Percentiles rank a stretch among this genome's conserved stretches.
These are phyloP conservation scores for Phytophthora syringae DNA, from an alignment of 352 stramenopile species.

Conservation along the genomic window DNA sequence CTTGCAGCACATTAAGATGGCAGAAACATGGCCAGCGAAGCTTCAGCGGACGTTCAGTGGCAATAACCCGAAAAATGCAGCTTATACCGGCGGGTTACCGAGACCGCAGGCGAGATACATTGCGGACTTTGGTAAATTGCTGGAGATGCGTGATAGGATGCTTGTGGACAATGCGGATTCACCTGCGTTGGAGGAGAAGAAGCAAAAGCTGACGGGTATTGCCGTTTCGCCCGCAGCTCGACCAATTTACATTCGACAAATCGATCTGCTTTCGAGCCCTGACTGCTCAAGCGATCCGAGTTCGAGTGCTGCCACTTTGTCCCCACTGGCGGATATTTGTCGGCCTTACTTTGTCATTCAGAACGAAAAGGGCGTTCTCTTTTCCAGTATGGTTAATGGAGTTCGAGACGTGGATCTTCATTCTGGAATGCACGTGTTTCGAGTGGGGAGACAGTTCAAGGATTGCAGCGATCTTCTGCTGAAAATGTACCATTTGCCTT, in stretches of 20 bases:
- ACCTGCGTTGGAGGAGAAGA: constrained; percentile 61
- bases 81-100: constrained; percentile 69
- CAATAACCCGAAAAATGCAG: constrained; percentile 70
- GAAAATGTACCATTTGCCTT: constrained; percentile 91
- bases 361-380: constrained; percentile 86
- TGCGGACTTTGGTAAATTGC: constrained; percentile 74
- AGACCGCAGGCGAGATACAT: constrained; percentile 83
- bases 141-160: constrained; percentile 78
- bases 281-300: constrained; percentile 25
- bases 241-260: constrained; percentile 82
- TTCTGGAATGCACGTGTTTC: constrained; percentile 63
- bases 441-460: constrained; percentile 65
- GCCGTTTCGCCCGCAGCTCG: constrained; percentile 73
- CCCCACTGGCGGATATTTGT: constrained; percentile 43
- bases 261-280: constrained; percentile 54
- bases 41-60: constrained; percentile 81
- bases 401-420: constrained; percentile 72
- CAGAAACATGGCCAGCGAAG: constrained; percentile 78
- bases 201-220: constrained; percentile 82
- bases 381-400: constrained; percentile 87
- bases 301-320: constrained; percentile 1
- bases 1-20: constrained; percentile 76
- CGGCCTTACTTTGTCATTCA: constrained; percentile 89
- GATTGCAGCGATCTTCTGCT: constrained; percentile 75
- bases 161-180: constrained; percentile 54